Evolutionary conservation across 2,329 filamentous ascomycete genomes (phyloP), one percentile per base, ranked within the genome.

Genomic region (Penicillium concentricum): DNA sequence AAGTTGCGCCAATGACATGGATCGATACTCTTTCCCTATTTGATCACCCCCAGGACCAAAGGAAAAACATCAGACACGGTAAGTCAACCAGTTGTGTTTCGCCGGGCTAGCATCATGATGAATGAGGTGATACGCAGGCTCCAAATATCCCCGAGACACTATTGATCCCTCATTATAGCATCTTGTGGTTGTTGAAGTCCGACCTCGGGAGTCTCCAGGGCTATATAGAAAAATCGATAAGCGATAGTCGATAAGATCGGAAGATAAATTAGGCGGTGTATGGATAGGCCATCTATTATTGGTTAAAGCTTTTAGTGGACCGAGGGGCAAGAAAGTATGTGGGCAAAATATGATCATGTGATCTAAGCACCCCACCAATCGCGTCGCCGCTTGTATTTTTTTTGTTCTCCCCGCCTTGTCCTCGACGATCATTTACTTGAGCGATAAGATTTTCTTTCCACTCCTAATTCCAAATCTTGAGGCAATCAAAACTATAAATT

Each of bases 301-400:
- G 53, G 53, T 0, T 7, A 0, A 4, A 5, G 10, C 1, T 1
- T 0, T 4, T 9, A 9, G 24, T 20, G 41, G 39, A 24, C 3
- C 16, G 34, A 51, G 41, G 39, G 53, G 41, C 5, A 48, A 32
- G 35, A 24, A 18, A 30, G 9, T 8, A 18, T 30, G 10, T 32
- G 26, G 51, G 49, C 52, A 51, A 12, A 20, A 45, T 20, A 1
- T 2, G n/a, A 6, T 56, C 53, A 56, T 52, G 47, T 55, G 48
- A 52, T 8, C 3, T 0, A 20, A 8, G 0, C 18, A 22, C 34
- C 47, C 53, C 53, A 26, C 47, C 53, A 56, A 56, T 56, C 39
- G 48, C 34, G 28, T 57, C 24, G 28, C 22, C 13, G 50, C 42
- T 34, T 48, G 48, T 18, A 37, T 52, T 62, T 63, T 63, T 58